phyloP scores from a whole-genome alignment of 495 filamentous ascomycete genomes.

The Hypoxylon lienhwacheense region DNA sequence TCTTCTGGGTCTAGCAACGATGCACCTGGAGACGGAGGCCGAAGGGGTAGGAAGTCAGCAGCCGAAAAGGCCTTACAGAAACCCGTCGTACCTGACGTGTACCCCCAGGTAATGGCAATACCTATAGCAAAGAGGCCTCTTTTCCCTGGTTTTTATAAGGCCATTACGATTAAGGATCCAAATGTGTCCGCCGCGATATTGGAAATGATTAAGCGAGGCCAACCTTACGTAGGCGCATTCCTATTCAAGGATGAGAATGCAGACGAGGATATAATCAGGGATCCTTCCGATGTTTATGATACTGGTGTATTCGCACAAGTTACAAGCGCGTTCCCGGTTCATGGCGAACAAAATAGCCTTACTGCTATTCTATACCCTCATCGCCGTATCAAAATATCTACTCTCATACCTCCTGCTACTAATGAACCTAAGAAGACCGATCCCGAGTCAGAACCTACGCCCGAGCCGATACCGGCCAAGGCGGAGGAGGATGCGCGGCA shows the following conservation, averaged over 20 bases:
- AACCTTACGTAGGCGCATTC: slow-evolving; percentile 97
- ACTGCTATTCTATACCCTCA: slow-evolving; percentile 96
- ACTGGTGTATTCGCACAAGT: slow-evolving; percentile 97
- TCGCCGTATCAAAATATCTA: slow-evolving; percentile 86
- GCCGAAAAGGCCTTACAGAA: slow-evolving; percentile 79
- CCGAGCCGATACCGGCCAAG: slow-evolving; percentile 58
- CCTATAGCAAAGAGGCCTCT: slow-evolving; percentile 94
- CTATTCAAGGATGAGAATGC: slow-evolving; percentile 93
- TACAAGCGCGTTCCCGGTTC: slow-evolving; percentile 88
- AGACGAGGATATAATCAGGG: slow-evolving; percentile 88
- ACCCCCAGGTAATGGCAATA: slow-evolving; percentile 97
- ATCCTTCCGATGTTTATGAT: slow-evolving; percentile 85
- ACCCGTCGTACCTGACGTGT: slow-evolving; percentile 86
- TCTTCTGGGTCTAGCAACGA: slow-evolving; percentile 50
- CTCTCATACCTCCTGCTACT: slow-evolving; percentile 65
- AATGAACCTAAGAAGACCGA: slow-evolving; percentile 45
- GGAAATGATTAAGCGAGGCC: slow-evolving; percentile 96
- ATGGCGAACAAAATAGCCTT: slow-evolving; percentile 74
- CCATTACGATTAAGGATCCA: slow-evolving; percentile 89
- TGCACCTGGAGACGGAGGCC: slow-evolving; percentile 52
- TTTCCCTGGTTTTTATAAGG: slow-evolving; percentile 98
- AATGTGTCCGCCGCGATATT: slow-evolving; percentile 87
- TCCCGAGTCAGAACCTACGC: slow-evolving; percentile 47
- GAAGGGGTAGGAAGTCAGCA: slow-evolving; percentile 62
- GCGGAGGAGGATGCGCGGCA: slow-evolving; percentile 50